phyloP scores from a whole-genome alignment of 2,329 filamentous ascomycete genomes.

The Alternaria conjuncta region DNA sequence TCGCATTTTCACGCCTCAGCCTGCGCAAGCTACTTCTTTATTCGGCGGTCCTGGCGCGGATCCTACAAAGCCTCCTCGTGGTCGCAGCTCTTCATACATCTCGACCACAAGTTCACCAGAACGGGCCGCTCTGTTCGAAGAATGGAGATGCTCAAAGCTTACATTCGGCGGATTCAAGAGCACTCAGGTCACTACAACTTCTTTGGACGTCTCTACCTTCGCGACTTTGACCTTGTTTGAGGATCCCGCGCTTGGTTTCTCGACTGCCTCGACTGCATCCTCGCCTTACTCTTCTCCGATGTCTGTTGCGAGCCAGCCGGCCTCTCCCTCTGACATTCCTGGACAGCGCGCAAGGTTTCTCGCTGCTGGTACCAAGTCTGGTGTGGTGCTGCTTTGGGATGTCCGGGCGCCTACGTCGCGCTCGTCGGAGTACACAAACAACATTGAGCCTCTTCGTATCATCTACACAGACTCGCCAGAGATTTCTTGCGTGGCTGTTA shows the following conservation, averaged over 20 bases:
- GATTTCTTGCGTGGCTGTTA: slow-evolving; percentile 81
- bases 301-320: slow-evolving; percentile 55
- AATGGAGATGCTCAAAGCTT: slow-evolving; percentile 71
- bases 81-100: slow-evolving; percentile 41
- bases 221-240: slow-evolving; percentile 75
- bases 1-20: slow-evolving; percentile 23
- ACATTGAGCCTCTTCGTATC: slow-evolving; percentile 73
- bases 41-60: slow-evolving; percentile 57
- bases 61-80: slow-evolving; percentile 24
- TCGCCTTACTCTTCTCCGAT: slow-evolving; percentile 62
- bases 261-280: slow-evolving; percentile 60
- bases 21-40: slow-evolving; percentile 49
- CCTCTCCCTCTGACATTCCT: slow-evolving; percentile 69
- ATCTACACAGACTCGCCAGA: slow-evolving; percentile 91
- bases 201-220: slow-evolving; percentile 76
- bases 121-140: slow-evolving; percentile 54
- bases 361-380: slow-evolving; percentile 79
- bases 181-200: slow-evolving; percentile 70
- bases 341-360: slow-evolving; percentile 83
- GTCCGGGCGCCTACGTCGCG: slow-evolving; percentile 69
- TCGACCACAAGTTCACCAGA: slow-evolving; percentile 49
- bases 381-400: slow-evolving; percentile 84
- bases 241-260: slow-evolving; percentile 73
- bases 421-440: slow-evolving; percentile 62
- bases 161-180: slow-evolving; percentile 66